phyloP scores from a whole-genome alignment of 768 basidiomycete species.

The Daedaleopsis sinensis region DNA sequence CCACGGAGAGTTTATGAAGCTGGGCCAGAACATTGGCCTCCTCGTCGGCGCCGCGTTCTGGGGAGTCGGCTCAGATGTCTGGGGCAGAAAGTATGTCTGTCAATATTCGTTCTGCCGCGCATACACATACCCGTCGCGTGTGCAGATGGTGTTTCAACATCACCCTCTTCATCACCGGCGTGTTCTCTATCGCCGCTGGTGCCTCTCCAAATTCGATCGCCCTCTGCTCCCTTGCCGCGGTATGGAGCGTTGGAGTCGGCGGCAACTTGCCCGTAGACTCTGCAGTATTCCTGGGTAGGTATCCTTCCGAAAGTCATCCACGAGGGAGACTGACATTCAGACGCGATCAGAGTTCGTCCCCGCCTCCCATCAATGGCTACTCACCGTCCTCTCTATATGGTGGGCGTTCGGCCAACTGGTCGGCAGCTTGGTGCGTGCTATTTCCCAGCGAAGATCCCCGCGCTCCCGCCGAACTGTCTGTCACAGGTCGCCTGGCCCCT shows the following conservation, averaged over 20 bases:
- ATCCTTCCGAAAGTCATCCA: no score
- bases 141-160: constrained; percentile 67
- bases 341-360: constrained; percentile 61
- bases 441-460: not conserved
- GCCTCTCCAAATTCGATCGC: constrained; percentile 56
- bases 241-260: constrained; percentile 71
- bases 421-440: constrained; percentile 45
- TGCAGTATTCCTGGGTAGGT: constrained; percentile 70
- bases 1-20: constrained; percentile 61
- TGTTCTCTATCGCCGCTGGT: constrained; percentile 67
- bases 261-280: constrained; percentile 79
- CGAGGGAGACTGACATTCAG: no score
- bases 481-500: constrained; percentile 71
- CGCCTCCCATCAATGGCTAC: constrained; percentile 71
- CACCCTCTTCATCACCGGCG: constrained; percentile 67
- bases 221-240: constrained; percentile 53
- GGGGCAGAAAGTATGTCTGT: constrained; percentile 61
- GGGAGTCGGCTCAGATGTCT: constrained; percentile 69
- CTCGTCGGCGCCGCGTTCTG: constrained; percentile 71
- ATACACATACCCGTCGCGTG: not conserved
- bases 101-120: not conserved
- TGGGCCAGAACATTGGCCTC: constrained; percentile 74
- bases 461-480: not conserved
- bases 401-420: constrained; percentile 79
- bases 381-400: constrained; percentile 77